Evolutionary conservation across 2,329 filamentous ascomycete genomes (phyloP), one percentile per base, ranked within the genome.

Genomic region (Didymella glomerata): DNA sequence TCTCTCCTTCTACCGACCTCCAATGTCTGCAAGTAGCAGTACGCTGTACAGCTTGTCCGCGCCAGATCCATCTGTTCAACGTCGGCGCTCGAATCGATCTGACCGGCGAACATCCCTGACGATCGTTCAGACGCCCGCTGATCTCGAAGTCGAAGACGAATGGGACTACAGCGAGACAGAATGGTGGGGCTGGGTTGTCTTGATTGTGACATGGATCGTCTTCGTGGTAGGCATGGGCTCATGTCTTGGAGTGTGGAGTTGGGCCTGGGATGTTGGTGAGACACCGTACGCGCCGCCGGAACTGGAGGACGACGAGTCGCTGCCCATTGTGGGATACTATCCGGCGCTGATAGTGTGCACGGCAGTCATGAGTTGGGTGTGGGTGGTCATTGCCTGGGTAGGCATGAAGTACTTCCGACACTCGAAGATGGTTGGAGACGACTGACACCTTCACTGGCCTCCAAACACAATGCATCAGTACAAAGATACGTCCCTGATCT

Each of bases 341-440:
- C 95, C 95, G 24, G 92, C 93, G 11, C 81, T 99, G 71, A 91
- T 98, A 65, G 95, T 98, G 58, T 81, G 98, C 67, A 97, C 94
- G 3, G 89, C 93, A 3, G 91, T 99, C 27, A 97, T 99, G 91
- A 93, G 93, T 18, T 99, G 95, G 95, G 92, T 98, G 6, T 99
- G 95, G 95, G 95, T 98, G 18, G 88, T 97, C 13, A 89, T 96
- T 57, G 95, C 96, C 11, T 99, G 95, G 95, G 90, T 98, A 48
- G 95, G 95, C 24, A 98, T 99, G 94, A 99, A 99, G 77, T 98
- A 98, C 78, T 99, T 99, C 75, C 88, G 93, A 68, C 95, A 99
- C 82, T 94, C 95, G 32, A 97, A 97, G 81, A 96, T 98, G 73
- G 91, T 84, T 45, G 84, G 83, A 20, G 85, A 86, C 36, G 85